A percentile compares a stretch with the other conserved stretches of the same genome.
phyloP scores from a whole-genome alignment of 164 flowering plant genomes.

The Tetrastigma voinierianum region DNA sequence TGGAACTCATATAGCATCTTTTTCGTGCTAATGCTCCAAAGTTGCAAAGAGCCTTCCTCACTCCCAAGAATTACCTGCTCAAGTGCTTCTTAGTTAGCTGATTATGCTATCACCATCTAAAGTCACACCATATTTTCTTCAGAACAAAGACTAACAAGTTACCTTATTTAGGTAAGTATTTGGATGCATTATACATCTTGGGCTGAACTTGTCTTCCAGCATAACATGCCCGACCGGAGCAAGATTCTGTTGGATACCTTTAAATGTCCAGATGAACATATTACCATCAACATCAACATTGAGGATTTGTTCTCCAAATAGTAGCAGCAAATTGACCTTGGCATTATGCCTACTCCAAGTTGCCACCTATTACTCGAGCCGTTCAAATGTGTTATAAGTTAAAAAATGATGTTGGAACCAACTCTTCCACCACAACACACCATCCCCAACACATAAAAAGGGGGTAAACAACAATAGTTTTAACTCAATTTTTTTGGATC shows the following conservation, averaged over 20 bases:
- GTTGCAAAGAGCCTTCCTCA: slow-evolving; percentile 80
- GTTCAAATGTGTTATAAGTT: too few relatives aligned
- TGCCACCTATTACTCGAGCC: slow-evolving; percentile 52
- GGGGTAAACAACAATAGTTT: too few relatives aligned
- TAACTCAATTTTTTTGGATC: too few relatives aligned
- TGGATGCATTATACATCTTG: slow-evolving; percentile 91
- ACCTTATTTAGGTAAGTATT: slow-evolving; percentile 98
- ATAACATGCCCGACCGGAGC: slow-evolving; percentile 67
- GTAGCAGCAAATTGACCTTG: slow-evolving; percentile 64
- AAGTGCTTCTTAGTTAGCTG: slow-evolving; percentile 4
- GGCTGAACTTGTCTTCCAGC: slow-evolving; percentile 58
- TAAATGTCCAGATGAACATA: slow-evolving; percentile 84
- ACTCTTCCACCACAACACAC: too few relatives aligned
- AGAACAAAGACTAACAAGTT: slow-evolving; percentile 14
- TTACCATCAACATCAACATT: slow-evolving; percentile 80
- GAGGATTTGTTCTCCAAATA: slow-evolving; percentile 85
- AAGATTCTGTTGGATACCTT: slow-evolving; percentile 59
- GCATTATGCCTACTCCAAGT: slow-evolving; percentile 87
- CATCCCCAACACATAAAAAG: too few relatives aligned
- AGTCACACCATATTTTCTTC: not conserved
- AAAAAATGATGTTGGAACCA: too few relatives aligned
- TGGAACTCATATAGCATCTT: slow-evolving; percentile 79
- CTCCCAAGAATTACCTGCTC: slow-evolving; percentile 82
- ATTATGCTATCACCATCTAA: not conserved
- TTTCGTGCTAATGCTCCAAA: slow-evolving; percentile 92